These are phyloP conservation scores for Citrullus mucosospermus DNA, from an alignment of 306 rosid species.

Conservation along the genomic window DNA sequence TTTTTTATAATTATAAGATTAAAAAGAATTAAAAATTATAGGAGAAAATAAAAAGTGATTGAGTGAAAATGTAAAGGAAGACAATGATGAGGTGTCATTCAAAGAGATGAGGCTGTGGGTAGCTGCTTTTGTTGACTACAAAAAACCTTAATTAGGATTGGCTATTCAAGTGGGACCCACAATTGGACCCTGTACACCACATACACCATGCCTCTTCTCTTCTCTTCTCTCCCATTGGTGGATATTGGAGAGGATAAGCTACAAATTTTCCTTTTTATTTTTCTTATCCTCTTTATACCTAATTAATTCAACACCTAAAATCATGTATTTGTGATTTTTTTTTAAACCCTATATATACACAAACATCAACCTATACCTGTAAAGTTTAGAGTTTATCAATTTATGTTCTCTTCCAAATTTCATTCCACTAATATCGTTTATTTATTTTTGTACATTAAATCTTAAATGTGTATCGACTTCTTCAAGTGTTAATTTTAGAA, in stretches of 20 bases:
- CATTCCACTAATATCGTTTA: too few relatives aligned
- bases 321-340: not conserved
- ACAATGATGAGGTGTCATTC: conserved; percentile 3
- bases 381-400: too few relatives aligned
- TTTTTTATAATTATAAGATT: too few relatives aligned
- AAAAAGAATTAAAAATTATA: too few relatives aligned
- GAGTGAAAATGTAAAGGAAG: not conserved
- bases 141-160: not conserved
- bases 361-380: too few relatives aligned
- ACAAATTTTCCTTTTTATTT: not conserved
- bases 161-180: not conserved
- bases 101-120: conserved; percentile 2
- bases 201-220: not conserved
- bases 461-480: too few relatives aligned
- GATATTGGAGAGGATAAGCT: not conserved
- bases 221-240: not conserved
- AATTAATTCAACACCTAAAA: not conserved
- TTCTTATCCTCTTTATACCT: not conserved
- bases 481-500: too few relatives aligned
- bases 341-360: too few relatives aligned
- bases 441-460: too few relatives aligned
- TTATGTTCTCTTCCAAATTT: too few relatives aligned
- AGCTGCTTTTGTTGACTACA: conserved; percentile 4
- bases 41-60: not conserved
- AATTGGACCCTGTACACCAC: not conserved